Conservation (phyloP, 495 filamentous ascomycete species). For the Penicillium turbatum region DNA sequence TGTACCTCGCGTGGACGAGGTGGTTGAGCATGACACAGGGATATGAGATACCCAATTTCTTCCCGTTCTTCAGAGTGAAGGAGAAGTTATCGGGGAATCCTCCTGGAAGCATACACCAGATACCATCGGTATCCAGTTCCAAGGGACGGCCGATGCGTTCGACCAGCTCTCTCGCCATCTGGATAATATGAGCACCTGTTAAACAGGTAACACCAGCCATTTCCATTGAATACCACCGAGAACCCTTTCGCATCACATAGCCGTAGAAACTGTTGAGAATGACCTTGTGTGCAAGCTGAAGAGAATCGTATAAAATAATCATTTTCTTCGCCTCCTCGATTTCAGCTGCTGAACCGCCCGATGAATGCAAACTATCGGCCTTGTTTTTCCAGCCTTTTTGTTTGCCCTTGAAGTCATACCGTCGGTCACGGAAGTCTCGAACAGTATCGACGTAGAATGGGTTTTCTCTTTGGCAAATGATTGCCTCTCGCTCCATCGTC, state of each 20-base stretch:
- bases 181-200: slow-evolving; percentile 95
- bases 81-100: slow-evolving; percentile 96
- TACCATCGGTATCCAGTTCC: slow-evolving; percentile 98
- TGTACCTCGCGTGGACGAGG: slow-evolving; percentile 90
- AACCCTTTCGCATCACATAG: slow-evolving; percentile 99
- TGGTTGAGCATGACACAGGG: slow-evolving; percentile 99
- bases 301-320: slow-evolving; percentile 91
- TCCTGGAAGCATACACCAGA: slow-evolving; percentile 98
- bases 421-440: slow-evolving; percentile 86
- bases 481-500: slow-evolving; percentile 90
- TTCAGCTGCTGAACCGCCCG: slow-evolving; percentile 71
- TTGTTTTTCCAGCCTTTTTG: slow-evolving; percentile 99
- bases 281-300: slow-evolving; percentile 97
- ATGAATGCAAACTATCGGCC: slow-evolving; percentile 74
- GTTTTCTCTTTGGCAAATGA: slow-evolving; percentile 98
- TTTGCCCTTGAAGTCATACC: slow-evolving; percentile 97
- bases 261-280: slow-evolving; percentile 99
- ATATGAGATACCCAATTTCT: slow-evolving; percentile 92
- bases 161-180: slow-evolving; percentile 90
- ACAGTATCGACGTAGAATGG: slow-evolving; percentile 99
- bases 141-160: slow-evolving; percentile 90
- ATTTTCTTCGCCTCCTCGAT: slow-evolving; percentile 97
- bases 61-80: slow-evolving; percentile 90
- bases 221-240: slow-evolving; percentile 98
- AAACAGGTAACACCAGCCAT: slow-evolving; percentile 99